Evolutionary conservation across 305 asterid species (phyloP), one percentile per base, ranked within the genome.

Genomic region (Euphrasia arctica): DNA sequence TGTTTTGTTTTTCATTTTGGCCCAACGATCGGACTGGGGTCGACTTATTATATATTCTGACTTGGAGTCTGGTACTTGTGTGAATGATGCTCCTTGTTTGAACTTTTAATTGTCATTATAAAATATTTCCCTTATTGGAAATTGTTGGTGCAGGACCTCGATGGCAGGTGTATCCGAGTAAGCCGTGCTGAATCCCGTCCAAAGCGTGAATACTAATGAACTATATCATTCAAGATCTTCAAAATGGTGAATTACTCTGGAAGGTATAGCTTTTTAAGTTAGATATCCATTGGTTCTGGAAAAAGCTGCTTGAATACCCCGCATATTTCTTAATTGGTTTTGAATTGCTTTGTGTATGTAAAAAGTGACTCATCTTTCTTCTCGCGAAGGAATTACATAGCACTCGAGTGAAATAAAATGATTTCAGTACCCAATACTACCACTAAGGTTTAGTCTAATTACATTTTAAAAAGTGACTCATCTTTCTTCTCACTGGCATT

Each of bases 111-210:
- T 47, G 29, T 43, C 39, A 50, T 18, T 18, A 18, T 14, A 43
- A 58, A 47, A 8, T 73, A 8, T 55, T 13, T 41, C 51, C n/a
- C 31, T 29, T 65, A 67, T 55, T 62, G 66, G 28, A 27, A 18
- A 66, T 70, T 14, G n/a, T 60, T 76, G 67, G 61, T 49, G 62
- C 80, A 77, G 98, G 96, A 91, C 64, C 85, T 91, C 12, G 64
- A 77, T 12, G 98, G 98, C 14, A 78, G 96, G 74, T 5, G 80
- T 57, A 88, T 91, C 76, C 88, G 90, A 76, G 98, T 91, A 32
- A 84, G 82, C 77, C 76, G 77, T 64, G 98, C 98, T 66, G 97
- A 89, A 78, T 77, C 90, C 64, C 91, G 89, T 15, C 82, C 89
- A 41, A 82, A 77, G 75, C 95, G 95, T 9, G 85, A 85, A 15